Base-by-base conservation (phyloP, 306 rosid species). In the Malus asiatica region DNA sequence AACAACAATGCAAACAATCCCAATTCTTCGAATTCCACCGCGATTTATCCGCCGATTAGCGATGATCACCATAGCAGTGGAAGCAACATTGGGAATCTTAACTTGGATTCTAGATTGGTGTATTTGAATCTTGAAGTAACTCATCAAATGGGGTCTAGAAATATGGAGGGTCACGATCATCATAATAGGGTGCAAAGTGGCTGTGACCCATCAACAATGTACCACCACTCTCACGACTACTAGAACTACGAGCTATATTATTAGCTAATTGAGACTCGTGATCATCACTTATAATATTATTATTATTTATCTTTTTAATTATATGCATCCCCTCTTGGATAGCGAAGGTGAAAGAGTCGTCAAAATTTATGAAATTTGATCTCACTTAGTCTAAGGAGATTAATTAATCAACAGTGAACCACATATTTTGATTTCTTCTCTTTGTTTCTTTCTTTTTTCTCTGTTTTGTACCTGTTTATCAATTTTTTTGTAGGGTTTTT, bases 111-210 rank as follows among this genome's bases (percentile, higher is more conserved):
- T 0, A 91, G 98, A 83, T 73, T 92, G 92, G 97, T 92, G 75
- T 95, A 92, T 81, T 92, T 96, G 29, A 92, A 96, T 83, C 97
- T 96, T 6, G 99, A 97, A 11, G 97, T 90, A 0, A 71, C 70
- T 29, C 78, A 83, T 45, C 78, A 83, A 45, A 85, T 89, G 92
- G 83, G 89, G 61, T 84, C 93, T 6, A 64, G 68, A 27, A 61
- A 61, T 61, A 61, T 61, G 66, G 66, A 61, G 33, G 66, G 66
- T 7, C 66, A 61, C 14, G 66, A 61, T 75, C 68, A 70, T 70
- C 66, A 71, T 20, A 88, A 86, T 14, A 84, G 89, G 66, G 88
- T 87, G 30, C 89, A 86, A 52, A 83, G 84, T 55, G 87, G 86
- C 46, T 77, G 85, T 77, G 87, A 81, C 68, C 89, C 86, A 72